A percentile compares a stretch with the other conserved stretches of the same genome.
Evolutionary conservation across 352 stramenopile genomes (phyloP).

Genomic region (Globisporangium paroecandrum): DNA sequence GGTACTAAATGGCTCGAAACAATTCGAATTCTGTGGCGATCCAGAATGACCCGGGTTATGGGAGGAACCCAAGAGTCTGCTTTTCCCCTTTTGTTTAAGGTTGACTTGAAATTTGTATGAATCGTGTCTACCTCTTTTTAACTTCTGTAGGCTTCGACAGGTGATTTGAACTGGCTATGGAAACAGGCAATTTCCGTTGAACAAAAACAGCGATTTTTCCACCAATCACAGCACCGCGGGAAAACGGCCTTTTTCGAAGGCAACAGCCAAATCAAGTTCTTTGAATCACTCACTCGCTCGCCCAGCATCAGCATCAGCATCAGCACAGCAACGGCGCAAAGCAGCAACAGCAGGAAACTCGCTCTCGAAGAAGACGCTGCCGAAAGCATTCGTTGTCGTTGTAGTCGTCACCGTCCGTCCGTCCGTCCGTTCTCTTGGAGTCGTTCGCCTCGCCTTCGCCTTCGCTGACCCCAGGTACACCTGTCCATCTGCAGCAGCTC

Average conservation of each 20-base stretch:
- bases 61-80: no score
- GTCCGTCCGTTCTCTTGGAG: not conserved
- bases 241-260: not conserved
- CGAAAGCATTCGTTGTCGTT: not conserved
- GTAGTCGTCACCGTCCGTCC: no score
- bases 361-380: not conserved
- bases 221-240: not conserved
- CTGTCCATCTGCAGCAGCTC: not conserved
- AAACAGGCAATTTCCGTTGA: not conserved
- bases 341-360: not conserved
- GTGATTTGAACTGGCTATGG: not conserved
- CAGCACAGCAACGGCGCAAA: not conserved
- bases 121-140: not conserved
- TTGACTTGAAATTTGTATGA: not conserved
- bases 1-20: no score
- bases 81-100: not conserved
- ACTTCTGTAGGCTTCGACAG: not conserved
- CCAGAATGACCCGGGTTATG: no score
- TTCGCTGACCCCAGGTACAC: not conserved
- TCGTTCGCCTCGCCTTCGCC: not conserved
- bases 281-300: not conserved
- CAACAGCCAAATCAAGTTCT: not conserved
- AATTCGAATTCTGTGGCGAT: no score
- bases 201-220: not conserved
- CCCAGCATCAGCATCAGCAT: no score